phyloP scores from a whole-genome alignment of 345 rosid species.

The Eucalyptus dawsonii region DNA sequence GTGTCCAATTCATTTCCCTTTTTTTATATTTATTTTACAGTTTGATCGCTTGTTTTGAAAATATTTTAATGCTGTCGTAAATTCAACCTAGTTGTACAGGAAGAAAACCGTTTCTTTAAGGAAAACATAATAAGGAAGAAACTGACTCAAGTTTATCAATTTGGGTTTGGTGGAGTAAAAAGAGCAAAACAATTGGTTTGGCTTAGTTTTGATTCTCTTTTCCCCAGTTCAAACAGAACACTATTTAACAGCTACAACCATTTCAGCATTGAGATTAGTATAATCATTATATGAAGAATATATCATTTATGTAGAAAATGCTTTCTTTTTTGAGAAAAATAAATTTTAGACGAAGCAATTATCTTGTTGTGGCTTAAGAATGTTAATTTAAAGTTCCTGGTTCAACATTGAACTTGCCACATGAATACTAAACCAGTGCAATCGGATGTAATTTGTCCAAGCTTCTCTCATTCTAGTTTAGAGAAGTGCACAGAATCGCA shows the following conservation, averaged over 20 bases:
- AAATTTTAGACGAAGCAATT: background rate
- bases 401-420: background rate
- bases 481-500: background rate
- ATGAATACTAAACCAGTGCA: rapidly evolving
- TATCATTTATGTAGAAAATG: background rate
- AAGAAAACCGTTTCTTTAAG: background rate
- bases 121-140: background rate
- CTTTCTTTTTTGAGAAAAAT: background rate
- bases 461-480: background rate
- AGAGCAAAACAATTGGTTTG: too few species aligned
- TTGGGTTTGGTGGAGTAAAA: too few species aligned
- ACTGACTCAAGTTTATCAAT: too few species aligned
- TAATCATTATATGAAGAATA: too few species aligned
- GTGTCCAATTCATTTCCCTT: too few species aligned
- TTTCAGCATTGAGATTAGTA: background rate
- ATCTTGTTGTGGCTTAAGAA: background rate
- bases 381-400: background rate
- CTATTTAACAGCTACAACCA: rapidly evolving
- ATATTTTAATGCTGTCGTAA: rapidly evolving
- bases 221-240: too few species aligned
- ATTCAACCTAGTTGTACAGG: background rate
- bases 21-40: too few species aligned
- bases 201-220: too few species aligned
- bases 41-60: rapidly evolving
- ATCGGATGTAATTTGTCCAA: rapidly evolving